phyloP scores from a whole-genome alignment of 179 eudicot genomes.

The Dionaea muscipula region DNA sequence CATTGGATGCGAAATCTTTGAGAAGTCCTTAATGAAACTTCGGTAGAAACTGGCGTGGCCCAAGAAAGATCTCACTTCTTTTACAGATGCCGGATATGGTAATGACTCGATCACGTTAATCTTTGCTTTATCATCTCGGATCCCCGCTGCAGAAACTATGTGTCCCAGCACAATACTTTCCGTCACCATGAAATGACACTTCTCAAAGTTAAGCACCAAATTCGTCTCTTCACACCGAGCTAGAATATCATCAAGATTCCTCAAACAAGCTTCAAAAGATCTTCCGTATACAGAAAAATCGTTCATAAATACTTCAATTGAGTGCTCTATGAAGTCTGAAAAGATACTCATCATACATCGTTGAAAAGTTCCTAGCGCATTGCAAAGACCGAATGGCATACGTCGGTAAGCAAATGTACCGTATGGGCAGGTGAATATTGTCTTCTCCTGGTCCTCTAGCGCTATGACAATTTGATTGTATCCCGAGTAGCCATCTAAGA shows the following conservation, averaged over 20 bases:
- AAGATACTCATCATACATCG: slow-evolving; percentile 1
- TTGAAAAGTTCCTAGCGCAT: slow-evolving; percentile 2
- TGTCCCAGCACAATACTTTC: slow-evolving; percentile 2
- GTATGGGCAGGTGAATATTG: neutral
- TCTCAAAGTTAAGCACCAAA: too few relatives aligned
- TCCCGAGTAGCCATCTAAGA: neutral
- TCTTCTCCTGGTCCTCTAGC: neutral
- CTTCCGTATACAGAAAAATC: neutral
- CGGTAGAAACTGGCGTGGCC: neutral
- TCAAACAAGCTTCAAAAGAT: neutral
- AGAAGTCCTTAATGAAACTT: neutral
- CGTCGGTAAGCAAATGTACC: neutral
- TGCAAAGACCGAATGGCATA: slow-evolving; percentile 3
- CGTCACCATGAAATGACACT: slow-evolving; percentile 1
- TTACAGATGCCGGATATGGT: neutral
- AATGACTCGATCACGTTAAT: neutral
- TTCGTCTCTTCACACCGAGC: neutral
- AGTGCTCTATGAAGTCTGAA: neutral
- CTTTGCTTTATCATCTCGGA: neutral
- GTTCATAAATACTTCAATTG: neutral
- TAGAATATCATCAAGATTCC: neutral
- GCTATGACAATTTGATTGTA: neutral
- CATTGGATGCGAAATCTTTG: neutral
- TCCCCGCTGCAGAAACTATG: neutral
- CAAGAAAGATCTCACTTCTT: neutral